Percentiles rank a stretch among this genome's conserved stretches.
phyloP scores from a whole-genome alignment of 2,329 filamentous ascomycete species.

The Dichotomopilus funicola region DNA sequence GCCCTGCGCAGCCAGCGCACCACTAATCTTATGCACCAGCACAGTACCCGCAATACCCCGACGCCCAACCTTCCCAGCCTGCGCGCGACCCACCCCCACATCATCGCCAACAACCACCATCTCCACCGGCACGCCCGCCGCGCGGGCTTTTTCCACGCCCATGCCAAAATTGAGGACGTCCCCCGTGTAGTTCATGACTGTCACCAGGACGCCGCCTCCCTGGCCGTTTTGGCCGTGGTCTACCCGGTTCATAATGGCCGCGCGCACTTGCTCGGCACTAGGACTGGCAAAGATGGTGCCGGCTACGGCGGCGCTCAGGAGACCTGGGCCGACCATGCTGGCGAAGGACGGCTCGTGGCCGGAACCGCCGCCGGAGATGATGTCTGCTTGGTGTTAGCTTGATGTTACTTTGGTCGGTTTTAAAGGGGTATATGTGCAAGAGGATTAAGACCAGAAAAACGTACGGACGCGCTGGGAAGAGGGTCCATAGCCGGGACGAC shows the following conservation, averaged over 20 bases:
- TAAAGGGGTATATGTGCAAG: too few species aligned
- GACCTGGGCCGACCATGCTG: constrained; percentile 73
- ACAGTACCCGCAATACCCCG: constrained; percentile 89
- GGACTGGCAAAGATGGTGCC: constrained; percentile 79
- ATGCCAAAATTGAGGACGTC: constrained; percentile 90
- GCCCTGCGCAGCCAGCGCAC: constrained; percentile 72
- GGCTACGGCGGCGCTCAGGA: constrained; percentile 75
- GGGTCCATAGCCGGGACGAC: constrained; percentile 44
- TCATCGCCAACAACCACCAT: constrained; percentile 93
- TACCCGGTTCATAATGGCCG: constrained; percentile 67
- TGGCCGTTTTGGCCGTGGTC: constrained; percentile 42
- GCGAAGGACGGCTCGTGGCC: constrained; percentile 88
- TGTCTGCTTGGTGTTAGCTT: constrained; percentile 30
- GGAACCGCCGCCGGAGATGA: constrained; percentile 82
- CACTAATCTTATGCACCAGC: constrained; percentile 82
- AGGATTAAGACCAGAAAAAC: too few species aligned
- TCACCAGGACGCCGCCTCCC: constrained; percentile 65
- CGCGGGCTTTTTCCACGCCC: constrained; percentile 85
- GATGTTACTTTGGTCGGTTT: too few species aligned
- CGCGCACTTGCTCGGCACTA: constrained; percentile 70
- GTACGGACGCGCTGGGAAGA: constrained; percentile 54
- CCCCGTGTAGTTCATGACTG: constrained; percentile 92
- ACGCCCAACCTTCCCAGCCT: constrained; percentile 85
- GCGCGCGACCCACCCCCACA: constrained; percentile 74
- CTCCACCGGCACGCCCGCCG: constrained; percentile 68